Evolutionary conservation across 495 filamentous ascomycete genomes (phyloP), one percentile per base, ranked within the genome.

Genomic region (Aspergillus steynii): DNA sequence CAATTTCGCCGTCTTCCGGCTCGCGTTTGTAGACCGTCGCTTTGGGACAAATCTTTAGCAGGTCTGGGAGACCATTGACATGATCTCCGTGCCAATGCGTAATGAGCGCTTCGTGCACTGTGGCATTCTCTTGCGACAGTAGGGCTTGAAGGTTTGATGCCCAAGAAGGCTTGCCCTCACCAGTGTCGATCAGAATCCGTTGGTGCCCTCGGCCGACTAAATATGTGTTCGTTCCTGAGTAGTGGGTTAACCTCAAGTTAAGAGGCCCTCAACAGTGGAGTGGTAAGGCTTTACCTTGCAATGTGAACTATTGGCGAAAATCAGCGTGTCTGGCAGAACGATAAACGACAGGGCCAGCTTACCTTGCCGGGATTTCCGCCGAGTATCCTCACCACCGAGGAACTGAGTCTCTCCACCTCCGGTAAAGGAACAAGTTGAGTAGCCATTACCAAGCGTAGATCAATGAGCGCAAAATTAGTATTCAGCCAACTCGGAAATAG

Each of bases 21-120:
- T 79, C 68, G 60, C 82, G 70, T 69, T 88, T 87, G 65, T 80
- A 81, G 20, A 84, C 64, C 5, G 71, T 70, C 20, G 69, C 85
- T 25, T 80, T 66, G 0, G 92, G 88, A 51, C 82, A 91, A 20
- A 87, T 61, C 8, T 75, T 66, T 7, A 85, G 77, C 2, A 96
- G 80, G 63, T 96, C 86, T 6, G 72, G 57, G 6, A 96, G 77
- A 1, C 95, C 95, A 29, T 85, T 84, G 25, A 86, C 80, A 69
- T 99, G 95, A 71, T 99, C 95, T 31, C 74, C 82, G 71, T 99
- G 95, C 90, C 91, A 91, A 72, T 99, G 95, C 1, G 94, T 97
- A 27, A 97, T 74, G 25, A 98, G 79, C 3, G 84, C 85, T 20
- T 78, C 71, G 32, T 83, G 73, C 32, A 97, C 79, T 0, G 81